phyloP scores from a whole-genome alignment of 495 filamentous ascomycete genomes.

The Penicillium paradoxum region DNA sequence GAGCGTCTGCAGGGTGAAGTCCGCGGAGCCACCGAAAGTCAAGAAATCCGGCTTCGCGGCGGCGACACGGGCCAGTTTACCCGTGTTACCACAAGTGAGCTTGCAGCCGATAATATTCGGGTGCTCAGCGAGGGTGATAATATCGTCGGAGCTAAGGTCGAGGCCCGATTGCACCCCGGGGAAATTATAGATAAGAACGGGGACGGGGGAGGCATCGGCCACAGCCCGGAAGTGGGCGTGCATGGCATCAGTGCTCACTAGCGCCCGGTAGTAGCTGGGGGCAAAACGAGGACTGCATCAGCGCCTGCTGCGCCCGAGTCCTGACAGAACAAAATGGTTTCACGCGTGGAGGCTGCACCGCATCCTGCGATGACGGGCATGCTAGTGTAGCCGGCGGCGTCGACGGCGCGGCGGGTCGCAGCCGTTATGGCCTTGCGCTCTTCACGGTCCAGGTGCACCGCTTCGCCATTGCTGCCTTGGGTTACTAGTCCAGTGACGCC shows the following conservation, averaged over 20 bases:
- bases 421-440: slow-evolving; percentile 68
- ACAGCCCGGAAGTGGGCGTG: slow-evolving; percentile 72
- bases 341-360: slow-evolving; percentile 77
- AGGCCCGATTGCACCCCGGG: slow-evolving; percentile 76
- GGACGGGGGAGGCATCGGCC: slow-evolving; percentile 76
- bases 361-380: slow-evolving; percentile 82
- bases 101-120: slow-evolving; percentile 88
- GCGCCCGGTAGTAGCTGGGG: slow-evolving; percentile 79
- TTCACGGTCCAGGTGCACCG: slow-evolving; percentile 67
- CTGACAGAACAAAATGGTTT: slow-evolving; percentile 73
- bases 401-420: slow-evolving; percentile 69
- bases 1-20: slow-evolving; percentile 83
- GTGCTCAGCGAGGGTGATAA: slow-evolving; percentile 68
- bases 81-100: slow-evolving; percentile 91
- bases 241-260: slow-evolving; percentile 54
- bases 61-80: slow-evolving; percentile 78
- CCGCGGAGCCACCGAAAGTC: slow-evolving; percentile 81
- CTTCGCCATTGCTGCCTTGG: slow-evolving; percentile 89
- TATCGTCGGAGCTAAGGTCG: slow-evolving; percentile 77
- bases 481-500: slow-evolving; percentile 78
- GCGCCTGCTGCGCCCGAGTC: slow-evolving; percentile 72
- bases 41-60: slow-evolving; percentile 63
- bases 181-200: slow-evolving; percentile 91
- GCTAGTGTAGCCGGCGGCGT: slow-evolving; percentile 60
- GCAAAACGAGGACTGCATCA: slow-evolving; percentile 79